Evolutionary conservation across 2,329 filamentous ascomycete genomes (phyloP).

Genomic region (Pestalotiopsis sp.): DNA sequence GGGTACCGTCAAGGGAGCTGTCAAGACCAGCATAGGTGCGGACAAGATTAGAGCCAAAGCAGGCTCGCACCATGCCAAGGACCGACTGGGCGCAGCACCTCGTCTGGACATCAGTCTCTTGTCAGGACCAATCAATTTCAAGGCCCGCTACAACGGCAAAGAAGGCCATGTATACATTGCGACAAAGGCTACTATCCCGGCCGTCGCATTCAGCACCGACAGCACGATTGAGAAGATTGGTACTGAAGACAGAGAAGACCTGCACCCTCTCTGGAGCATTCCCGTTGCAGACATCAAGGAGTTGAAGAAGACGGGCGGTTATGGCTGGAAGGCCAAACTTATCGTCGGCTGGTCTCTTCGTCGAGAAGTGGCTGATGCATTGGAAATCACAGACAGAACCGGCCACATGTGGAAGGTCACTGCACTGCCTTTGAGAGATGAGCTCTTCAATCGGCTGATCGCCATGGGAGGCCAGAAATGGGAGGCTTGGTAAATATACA

Average conservation of each 20-base stretch:
- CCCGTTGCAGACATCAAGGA: constrained; percentile 72
- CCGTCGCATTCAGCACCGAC: constrained; percentile 66
- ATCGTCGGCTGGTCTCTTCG: constrained; percentile 79
- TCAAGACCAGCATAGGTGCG: constrained; percentile 72
- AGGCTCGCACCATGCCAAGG: constrained; percentile 63
- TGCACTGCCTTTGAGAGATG: constrained; percentile 71
- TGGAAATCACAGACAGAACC: constrained; percentile 65
- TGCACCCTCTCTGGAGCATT: constrained; percentile 70
- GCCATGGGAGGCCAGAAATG: constrained; percentile 82
- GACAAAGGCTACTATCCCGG: constrained; percentile 67
- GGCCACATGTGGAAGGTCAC: constrained; percentile 66
- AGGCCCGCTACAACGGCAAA: constrained; percentile 68
- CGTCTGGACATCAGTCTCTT: constrained; percentile 44
- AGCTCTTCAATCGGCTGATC: constrained; percentile 79
- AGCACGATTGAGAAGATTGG: constrained; percentile 60
- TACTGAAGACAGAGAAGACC: constrained; percentile 54
- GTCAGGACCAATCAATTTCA: constrained; percentile 77
- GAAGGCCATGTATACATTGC: constrained; percentile 75
- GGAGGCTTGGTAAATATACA: constrained; percentile 66
- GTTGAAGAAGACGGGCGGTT: constrained; percentile 77
- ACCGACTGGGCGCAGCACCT: constrained; percentile 72
- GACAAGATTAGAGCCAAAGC: constrained; percentile 72
- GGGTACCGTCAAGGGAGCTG: constrained; percentile 67
- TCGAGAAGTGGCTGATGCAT: constrained; percentile 73
- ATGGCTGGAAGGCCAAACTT: constrained; percentile 84